Base-by-base conservation (phyloP, 306 rosid genomes). In the Gillenia trifoliata region DNA sequence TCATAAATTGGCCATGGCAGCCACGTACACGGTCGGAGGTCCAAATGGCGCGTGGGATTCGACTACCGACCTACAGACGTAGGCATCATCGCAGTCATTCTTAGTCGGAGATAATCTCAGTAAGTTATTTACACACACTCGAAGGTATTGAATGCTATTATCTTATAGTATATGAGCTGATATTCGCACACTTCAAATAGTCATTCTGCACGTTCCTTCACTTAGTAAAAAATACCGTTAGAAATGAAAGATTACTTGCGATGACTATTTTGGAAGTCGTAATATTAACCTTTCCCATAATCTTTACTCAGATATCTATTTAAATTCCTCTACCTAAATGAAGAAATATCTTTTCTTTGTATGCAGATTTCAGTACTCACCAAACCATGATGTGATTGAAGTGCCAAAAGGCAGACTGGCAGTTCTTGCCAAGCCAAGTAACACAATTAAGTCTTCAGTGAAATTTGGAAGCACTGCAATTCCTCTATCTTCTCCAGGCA, bases 361-460 rank as follows among this genome's bases (percentile, higher is more conserved):
- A 67, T 13, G 43, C 93, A 94, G 98, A 79, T 83, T 94, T 54
- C 83, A 79, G 49, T 94, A 94, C 67, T 56, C 86, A 0, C 80
- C 90, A 30, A 91, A 41, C 79, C 97, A 94, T 78, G 47, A 94
- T 30, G 90, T 91, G 83, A 15, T 80, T 72, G 98, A 94, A 82
- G 98, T 94, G 56, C 59, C 87, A 28, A 89, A n/a, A 91, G 79
- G 63, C 89, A 77, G 93, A 85, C 43, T 94, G 87, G 72, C 91
- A 88, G n/a, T 57, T 75, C 90, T 29, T 94, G 98, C 82, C 75
- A 68, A 65, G 74, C 79, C n/a, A 80, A 83, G 75, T 28, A 91
- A 68, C 47, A 81, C 90, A 60, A 79, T 91, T 66, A 73, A 87
- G 76, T 72, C 88, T 25, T 85, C 88, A 88, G 1, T 49, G 89